Percentiles rank a stretch among this genome's conserved stretches.
phyloP scores from a whole-genome alignment of 192 early-diverging fungal species.

The Coemansia guatemalensis region DNA sequence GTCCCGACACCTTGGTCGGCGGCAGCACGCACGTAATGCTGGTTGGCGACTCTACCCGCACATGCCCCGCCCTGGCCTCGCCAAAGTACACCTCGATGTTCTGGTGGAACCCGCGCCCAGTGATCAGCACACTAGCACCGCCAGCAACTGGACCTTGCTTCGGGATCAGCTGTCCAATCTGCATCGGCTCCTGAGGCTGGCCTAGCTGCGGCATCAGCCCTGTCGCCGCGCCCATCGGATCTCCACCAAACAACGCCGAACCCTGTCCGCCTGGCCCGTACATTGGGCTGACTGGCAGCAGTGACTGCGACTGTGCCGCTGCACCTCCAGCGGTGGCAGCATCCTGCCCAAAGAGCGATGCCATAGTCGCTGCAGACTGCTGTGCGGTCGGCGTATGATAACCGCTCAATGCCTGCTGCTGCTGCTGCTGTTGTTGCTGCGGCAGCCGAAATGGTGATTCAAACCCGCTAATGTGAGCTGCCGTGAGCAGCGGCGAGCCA shows the following conservation, averaged over 20 bases:
- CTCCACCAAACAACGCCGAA: neutral
- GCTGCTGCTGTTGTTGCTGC: constrained; percentile 17
- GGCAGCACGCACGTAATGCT: constrained; percentile 85
- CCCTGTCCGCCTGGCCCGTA: constrained; percentile 1
- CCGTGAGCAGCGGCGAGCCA: constrained; percentile 46
- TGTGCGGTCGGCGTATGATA: constrained; percentile 2
- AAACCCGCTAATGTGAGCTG: constrained; percentile 42
- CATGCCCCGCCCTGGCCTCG: constrained; percentile 64
- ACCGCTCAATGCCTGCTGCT: constrained; percentile 9
- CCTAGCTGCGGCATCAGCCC: constrained; percentile 18
- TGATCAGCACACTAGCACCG: constrained; percentile 80
- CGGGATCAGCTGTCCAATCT: constrained; percentile 76
- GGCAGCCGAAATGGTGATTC: constrained; percentile 51
- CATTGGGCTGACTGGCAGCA: constrained; percentile 4
- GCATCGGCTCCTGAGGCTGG: constrained; percentile 14
- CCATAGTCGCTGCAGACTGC: constrained; percentile 3
- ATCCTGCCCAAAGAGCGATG: constrained; percentile 1
- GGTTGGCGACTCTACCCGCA: constrained; percentile 75
- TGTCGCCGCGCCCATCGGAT: constrained; percentile 4
- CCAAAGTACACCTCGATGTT: constrained; percentile 81
- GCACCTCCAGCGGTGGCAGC: neutral
- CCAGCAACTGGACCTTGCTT: constrained; percentile 83
- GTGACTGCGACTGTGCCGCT: neutral
- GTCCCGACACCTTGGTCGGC: constrained; percentile 69
- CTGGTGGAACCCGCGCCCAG: constrained; percentile 79